These are phyloP conservation scores for Penicillium sp. DNA, from an alignment of 2,329 filamentous ascomycete species.

Conservation along the genomic window DNA sequence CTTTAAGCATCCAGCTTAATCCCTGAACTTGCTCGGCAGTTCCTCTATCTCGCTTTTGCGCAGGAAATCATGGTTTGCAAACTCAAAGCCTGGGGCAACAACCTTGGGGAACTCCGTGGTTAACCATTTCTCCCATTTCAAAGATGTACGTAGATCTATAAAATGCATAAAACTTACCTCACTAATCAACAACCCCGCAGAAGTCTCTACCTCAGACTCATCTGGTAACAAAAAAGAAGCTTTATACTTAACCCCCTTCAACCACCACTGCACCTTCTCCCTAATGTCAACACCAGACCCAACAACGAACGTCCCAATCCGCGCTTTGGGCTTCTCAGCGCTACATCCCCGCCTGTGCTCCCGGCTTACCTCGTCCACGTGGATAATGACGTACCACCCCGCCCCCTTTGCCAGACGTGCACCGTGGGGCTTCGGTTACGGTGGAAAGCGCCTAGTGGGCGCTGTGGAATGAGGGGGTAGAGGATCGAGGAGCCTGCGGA, in stretches of 20 bases:
- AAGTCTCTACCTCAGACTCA: conserved; percentile 1
- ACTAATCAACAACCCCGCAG: conserved; percentile 53
- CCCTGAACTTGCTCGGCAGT: conserved; percentile 47
- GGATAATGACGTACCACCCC: conserved; percentile 66
- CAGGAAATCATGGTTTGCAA: conserved; percentile 66
- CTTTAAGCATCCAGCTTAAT: background rate
- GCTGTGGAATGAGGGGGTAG: conserved; percentile 61
- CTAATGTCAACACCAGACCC: conserved; percentile 58
- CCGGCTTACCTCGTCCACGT: conserved; percentile 37
- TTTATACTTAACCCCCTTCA: conserved; percentile 66
- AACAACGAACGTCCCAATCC: conserved; percentile 65
- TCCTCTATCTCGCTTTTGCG: conserved; percentile 49
- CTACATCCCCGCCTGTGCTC: background rate
- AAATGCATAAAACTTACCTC: conserved; percentile 45
- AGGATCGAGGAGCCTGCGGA: conserved; percentile 62
- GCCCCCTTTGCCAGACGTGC: conserved; percentile 64
- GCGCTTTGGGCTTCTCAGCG: conserved; percentile 22
- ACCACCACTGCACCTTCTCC: conserved; percentile 67
- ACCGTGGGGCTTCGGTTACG: conserved; percentile 57
- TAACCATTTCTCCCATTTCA: conserved; percentile 1
- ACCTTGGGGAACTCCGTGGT: background rate
- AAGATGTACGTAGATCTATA: background rate
- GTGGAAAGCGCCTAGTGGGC: conserved; percentile 49
- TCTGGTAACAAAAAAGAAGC: conserved; percentile 60
- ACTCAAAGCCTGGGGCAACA: conserved; percentile 66